Evolutionary conservation across 768 basidiomycete species (phyloP).

Genomic region (Clavaria fumosa): DNA sequence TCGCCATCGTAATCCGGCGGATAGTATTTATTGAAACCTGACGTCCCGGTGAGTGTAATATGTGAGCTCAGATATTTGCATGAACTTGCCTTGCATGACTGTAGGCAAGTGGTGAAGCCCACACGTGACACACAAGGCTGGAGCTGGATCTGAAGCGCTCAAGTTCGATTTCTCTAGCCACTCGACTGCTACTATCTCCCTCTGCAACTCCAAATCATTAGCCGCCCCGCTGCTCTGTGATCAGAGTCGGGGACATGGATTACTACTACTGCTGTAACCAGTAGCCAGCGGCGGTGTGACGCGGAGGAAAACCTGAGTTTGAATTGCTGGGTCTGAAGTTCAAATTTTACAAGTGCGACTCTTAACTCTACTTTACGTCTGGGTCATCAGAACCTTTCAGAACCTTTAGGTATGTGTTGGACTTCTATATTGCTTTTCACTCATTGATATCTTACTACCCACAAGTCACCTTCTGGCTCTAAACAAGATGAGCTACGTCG

Average conservation of each 20-base stretch:
- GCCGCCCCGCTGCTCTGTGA: background rate
- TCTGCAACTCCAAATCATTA: conserved; percentile 1
- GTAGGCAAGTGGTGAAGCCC: background rate
- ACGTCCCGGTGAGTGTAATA: background rate
- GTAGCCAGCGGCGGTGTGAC: conserved; percentile 4
- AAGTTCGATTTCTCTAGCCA: too few relatives aligned
- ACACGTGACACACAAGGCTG: too few relatives aligned
- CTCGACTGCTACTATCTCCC: too few relatives aligned
- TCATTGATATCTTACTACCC: background rate
- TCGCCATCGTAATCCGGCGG: conserved; percentile 31
- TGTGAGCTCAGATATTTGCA: background rate
- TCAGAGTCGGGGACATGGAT: too few relatives aligned
- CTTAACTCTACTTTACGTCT: too few relatives aligned
- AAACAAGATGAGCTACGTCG: conserved; percentile 89
- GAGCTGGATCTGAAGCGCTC: too few relatives aligned
- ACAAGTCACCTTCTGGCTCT: conserved; percentile 47
- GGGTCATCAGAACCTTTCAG: conserved; percentile 5
- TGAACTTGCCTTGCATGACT: conserved; percentile 10
- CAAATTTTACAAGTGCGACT: too few relatives aligned
- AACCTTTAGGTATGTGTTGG: conserved; percentile 7
- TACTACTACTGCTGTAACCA: too few relatives aligned
- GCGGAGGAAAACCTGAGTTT: too few relatives aligned
- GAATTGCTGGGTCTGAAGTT: too few relatives aligned
- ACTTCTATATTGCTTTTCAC: background rate
- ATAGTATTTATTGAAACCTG: conserved; percentile 37